These are phyloP conservation scores for Chlorella sp. DNA, from an alignment of 139 green algal genomes.

Conservation along the genomic window DNA sequence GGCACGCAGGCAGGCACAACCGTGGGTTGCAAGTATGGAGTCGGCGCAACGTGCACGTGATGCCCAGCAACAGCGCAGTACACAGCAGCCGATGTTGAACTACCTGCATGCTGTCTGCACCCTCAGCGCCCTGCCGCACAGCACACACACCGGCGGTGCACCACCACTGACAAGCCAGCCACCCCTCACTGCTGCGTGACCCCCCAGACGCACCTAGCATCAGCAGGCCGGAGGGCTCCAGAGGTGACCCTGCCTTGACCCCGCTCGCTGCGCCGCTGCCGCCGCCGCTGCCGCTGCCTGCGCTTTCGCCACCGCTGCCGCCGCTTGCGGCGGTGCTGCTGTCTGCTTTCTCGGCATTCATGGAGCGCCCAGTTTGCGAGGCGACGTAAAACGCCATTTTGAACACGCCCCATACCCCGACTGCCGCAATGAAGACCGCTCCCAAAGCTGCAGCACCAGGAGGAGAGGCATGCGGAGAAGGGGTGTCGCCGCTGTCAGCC, in stretches of 20 bases:
- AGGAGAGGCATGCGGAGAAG: not conserved
- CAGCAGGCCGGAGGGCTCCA: not conserved
- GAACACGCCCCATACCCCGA: constrained; percentile 63
- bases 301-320: not conserved
- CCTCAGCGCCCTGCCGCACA: not conserved
- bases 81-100: not conserved
- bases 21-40: not conserved
- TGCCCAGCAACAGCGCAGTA: not conserved
- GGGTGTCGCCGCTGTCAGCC: not conserved
- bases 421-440: constrained; percentile 53
- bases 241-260: constrained; percentile 3
- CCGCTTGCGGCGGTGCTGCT: not conserved
- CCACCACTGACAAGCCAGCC: not conserved
- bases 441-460: constrained; percentile 46
- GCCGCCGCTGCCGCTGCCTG: constrained; percentile 6
- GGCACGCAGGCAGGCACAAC: not conserved
- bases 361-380: constrained; percentile 39
- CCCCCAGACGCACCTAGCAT: not conserved
- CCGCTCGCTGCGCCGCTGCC: not conserved
- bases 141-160: not conserved
- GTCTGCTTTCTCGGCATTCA: constrained; percentile 19
- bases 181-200: no score
- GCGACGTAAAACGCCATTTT: constrained; percentile 62
- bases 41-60: not conserved
- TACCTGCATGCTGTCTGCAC: not conserved